Percentiles rank a stretch among this genome's conserved stretches.
phyloP scores from a whole-genome alignment of 441 rosid species.

The Flueggea neowawraea region DNA sequence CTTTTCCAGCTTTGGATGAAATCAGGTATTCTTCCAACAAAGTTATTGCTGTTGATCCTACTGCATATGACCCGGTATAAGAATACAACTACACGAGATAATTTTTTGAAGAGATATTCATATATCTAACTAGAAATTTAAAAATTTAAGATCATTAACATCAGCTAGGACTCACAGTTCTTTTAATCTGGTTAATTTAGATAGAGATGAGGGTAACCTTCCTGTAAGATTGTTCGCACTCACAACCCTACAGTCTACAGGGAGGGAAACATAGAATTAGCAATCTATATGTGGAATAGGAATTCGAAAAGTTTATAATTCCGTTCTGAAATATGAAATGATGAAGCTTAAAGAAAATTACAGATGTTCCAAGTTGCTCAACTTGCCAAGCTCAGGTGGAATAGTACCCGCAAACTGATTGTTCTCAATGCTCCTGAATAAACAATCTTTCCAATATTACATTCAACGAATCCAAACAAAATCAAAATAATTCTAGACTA shows the following conservation, averaged over 20 bases:
- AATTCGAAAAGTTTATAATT: not conserved
- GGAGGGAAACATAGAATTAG: not conserved
- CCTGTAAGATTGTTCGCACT: constrained; percentile 26
- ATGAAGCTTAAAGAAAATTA: constrained; percentile 19
- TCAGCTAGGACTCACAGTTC: constrained; percentile 25
- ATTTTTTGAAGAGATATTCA: not conserved
- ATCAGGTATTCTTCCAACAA: constrained; percentile 29
- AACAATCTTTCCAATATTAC: not conserved
- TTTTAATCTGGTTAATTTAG: constrained; percentile 21
- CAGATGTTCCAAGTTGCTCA: constrained; percentile 35
- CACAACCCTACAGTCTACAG: constrained; percentile 18
- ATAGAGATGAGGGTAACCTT: constrained; percentile 19
- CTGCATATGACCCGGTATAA: constrained; percentile 16
- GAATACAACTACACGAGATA: not conserved
- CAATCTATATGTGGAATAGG: too few relatives aligned
- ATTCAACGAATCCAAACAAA: not conserved
- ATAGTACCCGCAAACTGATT: constrained; percentile 39
- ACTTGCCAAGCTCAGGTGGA: constrained; percentile 38
- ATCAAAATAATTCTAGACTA: not conserved
- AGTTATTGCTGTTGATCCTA: constrained; percentile 37
- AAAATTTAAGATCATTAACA: not conserved
- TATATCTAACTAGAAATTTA: not conserved
- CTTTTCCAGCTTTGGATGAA: constrained; percentile 24
- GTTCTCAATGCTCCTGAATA: constrained; percentile 34
- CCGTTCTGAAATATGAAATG: not conserved